Evolutionary conservation across 2,329 filamentous ascomycete species (phyloP).

Genomic region (Penicillium sp.): DNA sequence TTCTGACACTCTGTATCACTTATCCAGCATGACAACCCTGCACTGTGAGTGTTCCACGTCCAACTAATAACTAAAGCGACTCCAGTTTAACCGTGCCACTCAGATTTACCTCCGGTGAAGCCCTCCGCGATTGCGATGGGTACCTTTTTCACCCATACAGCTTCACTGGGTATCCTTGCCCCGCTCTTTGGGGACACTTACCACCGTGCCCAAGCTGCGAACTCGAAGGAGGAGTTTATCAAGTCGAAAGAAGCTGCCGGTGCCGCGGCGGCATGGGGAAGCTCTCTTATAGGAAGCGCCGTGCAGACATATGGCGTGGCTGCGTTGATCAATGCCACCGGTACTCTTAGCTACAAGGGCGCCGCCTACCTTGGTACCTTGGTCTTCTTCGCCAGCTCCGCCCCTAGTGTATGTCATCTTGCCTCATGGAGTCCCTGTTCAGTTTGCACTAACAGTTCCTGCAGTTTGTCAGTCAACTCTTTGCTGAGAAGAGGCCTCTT

Average conservation of each 20-base stretch:
- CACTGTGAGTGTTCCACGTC: constrained; percentile 50
- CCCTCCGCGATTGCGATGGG: constrained; percentile 96
- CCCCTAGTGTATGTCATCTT: constrained; percentile 70
- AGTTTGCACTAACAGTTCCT: background rate
- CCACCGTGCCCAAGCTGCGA: constrained; percentile 83
- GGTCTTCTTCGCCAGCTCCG: constrained; percentile 87
- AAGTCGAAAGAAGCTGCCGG: constrained; percentile 87
- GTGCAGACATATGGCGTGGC: constrained; percentile 87
- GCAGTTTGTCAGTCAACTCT: constrained; percentile 79
- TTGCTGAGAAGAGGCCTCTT: constrained; percentile 86
- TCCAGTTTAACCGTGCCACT: no score
- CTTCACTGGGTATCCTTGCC: constrained; percentile 80
- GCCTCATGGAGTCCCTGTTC: background rate
- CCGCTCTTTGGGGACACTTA: constrained; percentile 94
- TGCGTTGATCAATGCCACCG: constrained; percentile 89
- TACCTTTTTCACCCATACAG: constrained; percentile 90
- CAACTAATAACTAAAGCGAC: background rate
- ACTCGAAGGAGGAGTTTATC: constrained; percentile 95
- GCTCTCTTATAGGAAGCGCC: constrained; percentile 81
- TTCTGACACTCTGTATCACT: background rate
- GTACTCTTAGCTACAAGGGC: constrained; percentile 94
- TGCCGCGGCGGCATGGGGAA: constrained; percentile 85
- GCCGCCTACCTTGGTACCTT: constrained; percentile 87
- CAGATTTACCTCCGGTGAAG: constrained; percentile 81
- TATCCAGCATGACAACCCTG: constrained; percentile 56